phyloP scores from a whole-genome alignment of 352 stramenopile genomes.

The Phytophthora citrophthora region DNA sequence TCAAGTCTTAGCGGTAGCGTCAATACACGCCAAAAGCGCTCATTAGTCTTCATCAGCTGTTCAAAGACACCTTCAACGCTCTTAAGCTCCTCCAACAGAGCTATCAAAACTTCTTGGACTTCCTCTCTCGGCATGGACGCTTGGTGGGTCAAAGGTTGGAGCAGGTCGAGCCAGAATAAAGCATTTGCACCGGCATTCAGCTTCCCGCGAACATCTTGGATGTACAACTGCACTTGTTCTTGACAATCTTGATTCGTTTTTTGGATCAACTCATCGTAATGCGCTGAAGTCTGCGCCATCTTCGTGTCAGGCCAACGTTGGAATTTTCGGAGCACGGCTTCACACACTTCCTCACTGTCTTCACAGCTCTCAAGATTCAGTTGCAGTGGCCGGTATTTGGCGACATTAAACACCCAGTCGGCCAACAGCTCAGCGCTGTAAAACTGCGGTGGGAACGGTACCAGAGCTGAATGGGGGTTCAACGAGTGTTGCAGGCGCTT shows the following conservation, averaged over 20 bases:
- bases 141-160: slow-evolving; percentile 22
- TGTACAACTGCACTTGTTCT: slow-evolving; percentile 35
- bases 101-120: slow-evolving; percentile 17
- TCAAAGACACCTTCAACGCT: slow-evolving; percentile 27
- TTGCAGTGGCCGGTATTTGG: slow-evolving; percentile 27
- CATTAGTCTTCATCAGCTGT: slow-evolving; percentile 14
- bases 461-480: too few species aligned
- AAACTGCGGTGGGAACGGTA: slow-evolving; percentile 4
- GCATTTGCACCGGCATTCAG: slow-evolving; percentile 14
- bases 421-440: slow-evolving; percentile 16
- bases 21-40: slow-evolving; percentile 20
- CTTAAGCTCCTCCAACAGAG: slow-evolving; percentile 32
- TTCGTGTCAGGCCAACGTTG: slow-evolving; percentile 36
- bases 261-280: slow-evolving; percentile 9
- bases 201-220: slow-evolving; percentile 29
- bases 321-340: slow-evolving; percentile 34
- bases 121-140: slow-evolving; percentile 15
- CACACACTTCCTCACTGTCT: slow-evolving; percentile 26
- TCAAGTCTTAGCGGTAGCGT: slow-evolving; percentile 39
- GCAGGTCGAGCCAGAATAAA: slow-evolving; percentile 36
- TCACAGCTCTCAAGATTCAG: slow-evolving; percentile 20
- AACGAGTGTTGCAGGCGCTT: neutral
- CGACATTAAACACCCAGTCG: slow-evolving; percentile 24
- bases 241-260: slow-evolving; percentile 15
- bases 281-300: slow-evolving; percentile 6